These are phyloP conservation scores for Sporothrix pallida DNA, from an alignment of 2,329 filamentous ascomycete species.

Conservation along the genomic window DNA sequence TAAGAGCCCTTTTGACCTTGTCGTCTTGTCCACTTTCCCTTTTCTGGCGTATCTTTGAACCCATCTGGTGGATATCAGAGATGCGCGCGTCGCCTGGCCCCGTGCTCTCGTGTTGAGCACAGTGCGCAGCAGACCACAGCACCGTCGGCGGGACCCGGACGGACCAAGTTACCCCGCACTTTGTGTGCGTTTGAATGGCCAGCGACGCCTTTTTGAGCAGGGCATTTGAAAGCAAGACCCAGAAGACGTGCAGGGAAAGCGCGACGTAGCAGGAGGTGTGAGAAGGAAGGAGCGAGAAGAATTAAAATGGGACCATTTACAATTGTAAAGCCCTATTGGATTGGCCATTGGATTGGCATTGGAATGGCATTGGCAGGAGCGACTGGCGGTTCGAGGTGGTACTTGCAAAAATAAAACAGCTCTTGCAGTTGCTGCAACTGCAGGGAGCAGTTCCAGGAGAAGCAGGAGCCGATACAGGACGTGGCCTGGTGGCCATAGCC, in stretches of 20 bases:
- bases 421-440: too few relatives aligned
- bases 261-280: not conserved
- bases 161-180: slow-evolving; percentile 23
- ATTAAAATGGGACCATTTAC: not conserved
- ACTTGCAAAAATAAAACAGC: too few relatives aligned
- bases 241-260: slow-evolving; percentile 18
- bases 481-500: not conserved
- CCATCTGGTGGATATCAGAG: not conserved
- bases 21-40: not conserved
- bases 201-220: not conserved
- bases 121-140: slow-evolving; percentile 7
- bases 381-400: too few relatives aligned
- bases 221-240: slow-evolving; percentile 11
- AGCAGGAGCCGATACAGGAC: not conserved
- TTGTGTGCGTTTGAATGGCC: slow-evolving; percentile 1
- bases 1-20: too few relatives aligned
- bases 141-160: slow-evolving; percentile 24
- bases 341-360: too few relatives aligned
- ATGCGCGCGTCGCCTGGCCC: slow-evolving; percentile 32
- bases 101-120: slow-evolving; percentile 31
- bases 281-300: not conserved
- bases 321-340: not conserved
- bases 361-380: not conserved
- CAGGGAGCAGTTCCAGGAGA: too few relatives aligned
- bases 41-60: not conserved